Evolutionary conservation across 345 rosid species (phyloP), one percentile per base, ranked within the genome.

Genomic region (Syzygium aqueum): DNA sequence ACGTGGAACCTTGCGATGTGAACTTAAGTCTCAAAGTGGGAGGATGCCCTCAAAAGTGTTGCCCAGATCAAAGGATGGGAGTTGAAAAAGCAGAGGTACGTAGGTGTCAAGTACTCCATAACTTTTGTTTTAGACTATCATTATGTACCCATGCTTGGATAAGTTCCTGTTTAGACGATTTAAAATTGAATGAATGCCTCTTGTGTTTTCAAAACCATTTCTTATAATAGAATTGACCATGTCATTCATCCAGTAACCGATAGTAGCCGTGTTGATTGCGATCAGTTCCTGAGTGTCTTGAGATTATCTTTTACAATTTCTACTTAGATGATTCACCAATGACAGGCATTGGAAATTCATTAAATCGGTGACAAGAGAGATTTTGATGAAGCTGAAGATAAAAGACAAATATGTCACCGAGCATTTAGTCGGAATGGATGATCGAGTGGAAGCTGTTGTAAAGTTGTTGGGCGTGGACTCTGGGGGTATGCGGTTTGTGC

Each of bases 21-120:
- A 65, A 46, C 87, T 86, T 25, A 65, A 65, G 27, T 43, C 87
- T 46, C 16, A 12, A 54, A 54, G 73, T 85, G 86, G 86, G 73
- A 56, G 51, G 40, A 85, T 33, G 77, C 77, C 46, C 51, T 85
- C 30, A 85, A 28, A 25, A 54, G 50, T 33, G 22, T 56, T n/a
- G 51, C 51, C 8, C 7, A 4, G 11, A 33, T 85, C 16, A 54
- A 19, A 22, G 86, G 86, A 37, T 16, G 46, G 63, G 77, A 85
- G 28, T 4, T 85, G 86, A 53, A 52, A 37, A 53, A 30, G 25
- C 25, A 53, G 57, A 25, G 73, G 86, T 85, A 84, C 10, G 53
- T 3, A 11, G 14, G 16, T 51, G 53, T 51, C 5, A 23, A 56
- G 61, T 25, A 4, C 61, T 22, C 27, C n/a, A 56, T 56, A 23